Base-by-base conservation (phyloP, 148 eudicot species). In the Mesembryanthemum crystallinum region DNA sequence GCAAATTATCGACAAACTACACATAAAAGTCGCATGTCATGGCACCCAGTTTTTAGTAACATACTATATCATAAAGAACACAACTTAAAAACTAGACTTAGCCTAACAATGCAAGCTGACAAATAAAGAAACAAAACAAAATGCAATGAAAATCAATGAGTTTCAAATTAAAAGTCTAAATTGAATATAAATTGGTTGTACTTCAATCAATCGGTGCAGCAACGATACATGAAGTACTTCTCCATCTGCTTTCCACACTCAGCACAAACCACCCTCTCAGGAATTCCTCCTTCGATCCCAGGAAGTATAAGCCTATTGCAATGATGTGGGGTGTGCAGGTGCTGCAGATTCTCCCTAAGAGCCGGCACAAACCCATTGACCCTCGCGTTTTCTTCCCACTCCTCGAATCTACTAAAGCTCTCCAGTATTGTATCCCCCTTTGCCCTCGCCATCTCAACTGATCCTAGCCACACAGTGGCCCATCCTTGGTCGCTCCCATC, bases 181-280 rank as follows among this genome's bases (percentile, higher is more conserved):
- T 25, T 49, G 51, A n/a, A 51, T 49, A 4, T 8, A 67, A 67
- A 55, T 11, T 32, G 27, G 29, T 55, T 42, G 2, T 35, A 35
- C 4, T 39, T 20, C 5, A 55, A 54, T 69, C 72, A 91, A 51
- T 94, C 98, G 21, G 83, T 86, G 86, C 97, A 94, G 80, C 98
- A 94, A 8, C 97, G 94, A 43, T 91, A 94, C 98, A 91, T 94
- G 71, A 84, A 86, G 83, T 78, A 94, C 88, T 88, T 91, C 88
- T 94, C 97, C 97, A 94, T 94, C 2, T 90, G 76, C 10, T 77
- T 79, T 11, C 89, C 89, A 71, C 98, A 94, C 83, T 94, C 95
- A 0, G 97, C 90, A 76, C 98, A 94, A 0, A 82, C 74, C 32
- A 82, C 84, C 1, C 25, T 77, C 64, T 82, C 84, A 20, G 84